Conservation (phyloP, 2,329 filamentous ascomycete species). For the Aspergillus versicolor region DNA sequence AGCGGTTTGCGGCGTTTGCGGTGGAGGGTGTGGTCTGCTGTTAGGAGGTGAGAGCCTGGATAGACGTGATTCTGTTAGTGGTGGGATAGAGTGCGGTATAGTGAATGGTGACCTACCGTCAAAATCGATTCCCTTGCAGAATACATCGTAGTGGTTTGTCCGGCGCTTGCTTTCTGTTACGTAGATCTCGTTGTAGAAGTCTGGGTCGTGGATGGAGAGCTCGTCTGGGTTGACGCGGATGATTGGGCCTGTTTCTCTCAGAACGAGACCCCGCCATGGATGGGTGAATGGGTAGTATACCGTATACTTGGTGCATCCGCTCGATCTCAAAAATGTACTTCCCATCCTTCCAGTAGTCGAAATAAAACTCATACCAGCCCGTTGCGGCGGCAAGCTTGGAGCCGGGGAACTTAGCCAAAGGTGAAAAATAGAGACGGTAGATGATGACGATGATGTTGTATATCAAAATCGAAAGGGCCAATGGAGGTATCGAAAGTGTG, state of each 20-base stretch:
- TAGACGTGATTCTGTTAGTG: neutral
- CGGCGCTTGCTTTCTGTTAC: slow-evolving; percentile 10
- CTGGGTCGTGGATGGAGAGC: slow-evolving; percentile 35
- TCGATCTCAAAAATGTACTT: slow-evolving; percentile 34
- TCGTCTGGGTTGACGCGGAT: slow-evolving; percentile 35
- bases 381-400: slow-evolving; percentile 33
- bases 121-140: neutral
- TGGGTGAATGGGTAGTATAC: slow-evolving; percentile 16
- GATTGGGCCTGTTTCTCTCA: slow-evolving; percentile 28
- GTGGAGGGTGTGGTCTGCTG: neutral
- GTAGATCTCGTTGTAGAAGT: slow-evolving; percentile 36
- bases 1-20: slow-evolving; percentile 2
- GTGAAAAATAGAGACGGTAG: slow-evolving; percentile 35
- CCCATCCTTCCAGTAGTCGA: slow-evolving; percentile 32
- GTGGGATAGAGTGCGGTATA: neutral
- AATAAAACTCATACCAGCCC: slow-evolving; percentile 36
- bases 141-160: neutral
- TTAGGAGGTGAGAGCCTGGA: neutral
- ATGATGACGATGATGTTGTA: slow-evolving; percentile 3
- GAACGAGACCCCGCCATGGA: neutral
- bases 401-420: slow-evolving; percentile 33
- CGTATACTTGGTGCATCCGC: slow-evolving; percentile 36
- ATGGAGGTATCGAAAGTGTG: neutral
- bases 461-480: neutral
- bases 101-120: neutral